Evolutionary conservation across 805 yeast species (phyloP).

Genomic region (Starmerella ratchasimensis): DNA sequence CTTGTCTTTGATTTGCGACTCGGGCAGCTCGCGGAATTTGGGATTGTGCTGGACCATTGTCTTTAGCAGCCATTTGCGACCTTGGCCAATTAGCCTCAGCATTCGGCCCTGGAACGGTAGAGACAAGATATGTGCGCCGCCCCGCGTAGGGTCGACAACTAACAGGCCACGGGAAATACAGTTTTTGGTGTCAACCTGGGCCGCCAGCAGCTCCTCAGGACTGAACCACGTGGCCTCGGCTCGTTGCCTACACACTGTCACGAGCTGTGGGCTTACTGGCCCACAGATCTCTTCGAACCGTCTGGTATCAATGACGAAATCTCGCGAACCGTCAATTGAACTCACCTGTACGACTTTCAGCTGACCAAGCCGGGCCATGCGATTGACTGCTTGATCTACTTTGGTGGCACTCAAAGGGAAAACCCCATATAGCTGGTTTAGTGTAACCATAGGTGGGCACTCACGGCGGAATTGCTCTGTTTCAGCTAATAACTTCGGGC

Average conservation of each 20-base stretch:
- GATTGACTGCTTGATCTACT: conserved; percentile 26
- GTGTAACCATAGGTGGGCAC: conserved; percentile 25
- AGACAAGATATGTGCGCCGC: conserved; percentile 25
- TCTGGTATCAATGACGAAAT: conserved; percentile 23
- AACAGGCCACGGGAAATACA: conserved; percentile 26
- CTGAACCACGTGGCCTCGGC: conserved; percentile 24
- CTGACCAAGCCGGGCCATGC: conserved; percentile 18
- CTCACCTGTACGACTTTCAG: conserved; percentile 24
- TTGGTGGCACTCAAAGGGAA: conserved; percentile 26
- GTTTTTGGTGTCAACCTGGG: conserved; percentile 13
- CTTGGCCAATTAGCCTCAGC: conserved; percentile 23
- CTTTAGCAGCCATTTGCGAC: conserved; percentile 28
- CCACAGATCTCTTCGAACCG: conserved; percentile 15
- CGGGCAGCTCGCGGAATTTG: conserved; percentile 29
- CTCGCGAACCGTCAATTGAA: conserved; percentile 21
- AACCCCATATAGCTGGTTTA: conserved; percentile 27
- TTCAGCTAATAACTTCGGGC: conserved; percentile 20
- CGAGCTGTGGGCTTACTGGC: conserved; percentile 12
- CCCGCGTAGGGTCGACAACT: conserved; percentile 24
- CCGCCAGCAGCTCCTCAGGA: conserved; percentile 18
- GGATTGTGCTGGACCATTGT: conserved; percentile 21
- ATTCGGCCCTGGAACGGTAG: conserved; percentile 29
- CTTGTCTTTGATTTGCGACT: conserved; percentile 23
- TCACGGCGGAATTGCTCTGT: conserved; percentile 20
- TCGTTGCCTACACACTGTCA: conserved; percentile 17